Evolutionary conservation across 345 rosid genomes (phyloP), one percentile per base, ranked within the genome.

Genomic region (Lumnitzera littorea): DNA sequence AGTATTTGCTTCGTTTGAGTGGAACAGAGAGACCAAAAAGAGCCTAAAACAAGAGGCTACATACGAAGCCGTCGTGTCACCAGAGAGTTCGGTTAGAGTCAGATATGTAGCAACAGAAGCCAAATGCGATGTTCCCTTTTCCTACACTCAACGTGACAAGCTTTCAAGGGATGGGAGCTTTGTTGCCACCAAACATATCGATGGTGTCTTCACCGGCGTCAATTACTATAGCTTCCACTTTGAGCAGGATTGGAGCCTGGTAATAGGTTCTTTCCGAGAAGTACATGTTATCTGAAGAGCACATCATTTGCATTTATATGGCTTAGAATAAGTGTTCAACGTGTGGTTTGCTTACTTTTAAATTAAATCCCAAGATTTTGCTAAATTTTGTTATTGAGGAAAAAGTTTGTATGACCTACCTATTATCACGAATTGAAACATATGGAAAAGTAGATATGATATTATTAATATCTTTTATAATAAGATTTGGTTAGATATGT

Each of bases 31-130:
- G 15, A 16, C 15, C 17, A 11, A 50, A 16, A 13, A 11, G 4
- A 2, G 8, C 3, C 4, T 4, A 3, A 16, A 13, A 13, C 8
- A 3, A 0, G 57, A 24, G 13, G 46, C 58, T 11, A 31, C 50
- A 2, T 52, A 52, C n/a, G 46, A 16, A 17, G 50, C 53, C 14
- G 20, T 11, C 0, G 66, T 62, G 58, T 16, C 66, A 11, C 58
- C 66, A 2, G 52, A 11, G 58, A 62, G 16, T 2, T 31, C 29
- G 31, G 51, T 62, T 50, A 52, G 31, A 10, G 57, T 62, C 24
- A 14, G 46, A 11, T 5, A 13, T 50, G 11, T 50, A 50, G 52
- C 52, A 13, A 50, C 52, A 11, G 4, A 50, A 50, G 52, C 8
- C 17, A 13, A 13, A 13, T 50, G 52, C 52, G 12, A 50, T 16